Base-by-base conservation (phyloP, 495 filamentous ascomycete species). In the Cairneyella variabilis region DNA sequence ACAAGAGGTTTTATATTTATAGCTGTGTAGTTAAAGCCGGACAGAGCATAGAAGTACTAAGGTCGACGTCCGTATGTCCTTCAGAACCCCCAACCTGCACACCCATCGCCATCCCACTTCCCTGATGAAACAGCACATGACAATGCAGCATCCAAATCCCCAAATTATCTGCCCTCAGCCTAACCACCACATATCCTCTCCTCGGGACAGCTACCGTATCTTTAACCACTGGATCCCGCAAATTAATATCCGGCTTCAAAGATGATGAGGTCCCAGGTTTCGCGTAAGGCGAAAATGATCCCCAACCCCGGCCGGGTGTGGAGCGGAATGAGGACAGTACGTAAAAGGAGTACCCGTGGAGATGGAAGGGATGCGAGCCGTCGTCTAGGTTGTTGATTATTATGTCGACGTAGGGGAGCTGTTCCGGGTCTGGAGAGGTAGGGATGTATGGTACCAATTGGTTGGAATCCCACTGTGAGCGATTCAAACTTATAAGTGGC, bases 121-220 rank as follows among this genome's bases (percentile, higher is more conserved):
- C 82, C 37, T 89, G 77, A 62, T 91, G 88, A 85, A 85, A 91
- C 70, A 89, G 84, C 20, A 91, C 75, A 68, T 90, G 87, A 69
- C 89, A 92, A 64, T 92, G 89, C 62, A 91, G 85, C 32, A 91
- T 67, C 80, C 83, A 91, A 42, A 90, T 76, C 41, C 85, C 91
- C 17, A 86, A 83, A 64, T 96, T 95, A 50, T 77, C 63, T 0
- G 81, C 80, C 22, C 63, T 66, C 56, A 84, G 83, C 40, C 82
- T 74, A 38, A 86, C 59, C 7, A 86, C 77, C 7, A 76, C 75
- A 62, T 82, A 74, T n/a, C 79, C 81, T 34, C 76, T 69, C 4
- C 79, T 69, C 25, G 69, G 69, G 17, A 85, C 74, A 36, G 69
- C 60, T 1, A 85, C 59, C 0, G 79, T 83, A 67, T 86, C 84